Conservation (phyloP, 306 rosid genomes). For the Luffa aegyptiaca region DNA sequence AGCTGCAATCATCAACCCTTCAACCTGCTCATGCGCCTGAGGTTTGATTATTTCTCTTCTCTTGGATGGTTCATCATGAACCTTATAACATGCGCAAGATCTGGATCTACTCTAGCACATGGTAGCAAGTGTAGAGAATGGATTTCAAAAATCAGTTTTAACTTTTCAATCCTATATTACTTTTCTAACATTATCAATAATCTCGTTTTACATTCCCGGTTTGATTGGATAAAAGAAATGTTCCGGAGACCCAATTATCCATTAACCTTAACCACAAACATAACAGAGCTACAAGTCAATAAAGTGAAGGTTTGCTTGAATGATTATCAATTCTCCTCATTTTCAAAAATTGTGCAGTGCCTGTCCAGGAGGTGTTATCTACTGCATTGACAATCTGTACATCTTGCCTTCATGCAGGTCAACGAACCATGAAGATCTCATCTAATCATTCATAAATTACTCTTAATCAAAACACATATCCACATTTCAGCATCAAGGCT, state of each 20-base stretch:
- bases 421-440: not conserved
- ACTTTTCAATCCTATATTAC: not conserved
- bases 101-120: not conserved
- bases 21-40: not conserved
- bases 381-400: constrained; percentile 23
- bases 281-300: constrained; percentile 33
- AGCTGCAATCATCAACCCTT: constrained; percentile 1
- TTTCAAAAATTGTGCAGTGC: constrained; percentile 17
- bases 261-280: constrained; percentile 18
- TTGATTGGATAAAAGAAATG: not conserved
- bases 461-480: not conserved
- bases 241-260: not conserved
- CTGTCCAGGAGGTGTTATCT: constrained; percentile 26
- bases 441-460: not conserved
- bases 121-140: not conserved
- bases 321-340: constrained; percentile 24
- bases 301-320: constrained; percentile 33
- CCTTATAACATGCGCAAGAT: constrained; percentile 4
- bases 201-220: not conserved
- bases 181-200: not conserved
- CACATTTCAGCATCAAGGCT: constrained; percentile 12
- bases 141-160: not conserved
- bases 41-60: not conserved
- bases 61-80: not conserved
- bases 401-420: constrained; percentile 15